These are phyloP conservation scores for Chlamydomonas reinhardtii DNA, from an alignment of 163 green algal genomes.

Conservation along the genomic window DNA sequence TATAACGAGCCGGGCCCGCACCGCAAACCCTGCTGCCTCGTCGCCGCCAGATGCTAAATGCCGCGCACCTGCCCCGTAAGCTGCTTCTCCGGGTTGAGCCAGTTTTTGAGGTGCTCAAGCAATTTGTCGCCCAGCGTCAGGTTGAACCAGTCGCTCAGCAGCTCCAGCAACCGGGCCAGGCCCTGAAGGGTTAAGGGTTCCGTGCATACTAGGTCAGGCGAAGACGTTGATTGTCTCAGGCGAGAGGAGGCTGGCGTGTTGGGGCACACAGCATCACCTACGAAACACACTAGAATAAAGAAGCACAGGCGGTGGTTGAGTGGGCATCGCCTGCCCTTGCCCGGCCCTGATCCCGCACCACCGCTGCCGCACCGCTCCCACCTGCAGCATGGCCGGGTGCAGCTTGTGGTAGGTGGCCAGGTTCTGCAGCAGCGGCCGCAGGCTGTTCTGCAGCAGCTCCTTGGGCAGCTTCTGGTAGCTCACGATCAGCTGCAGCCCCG, in stretches of 20 bases:
- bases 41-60: too few relatives aligned
- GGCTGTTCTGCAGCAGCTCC: constrained; percentile 83
- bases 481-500: constrained; percentile 50
- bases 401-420: constrained; percentile 88
- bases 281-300: too few relatives aligned
- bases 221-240: too few relatives aligned
- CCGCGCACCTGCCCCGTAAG: constrained; percentile 31
- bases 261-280: too few relatives aligned
- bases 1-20: too few relatives aligned
- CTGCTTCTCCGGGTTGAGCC: constrained; percentile 82
- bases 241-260: too few relatives aligned
- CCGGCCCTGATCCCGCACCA: too few relatives aligned
- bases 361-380: neutral
- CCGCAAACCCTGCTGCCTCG: too few relatives aligned
- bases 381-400: constrained; percentile 84
- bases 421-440: constrained; percentile 92
- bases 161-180: constrained; percentile 81
- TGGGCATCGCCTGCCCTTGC: too few relatives aligned
- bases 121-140: constrained; percentile 94
- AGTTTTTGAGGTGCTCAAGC: constrained; percentile 92
- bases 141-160: constrained; percentile 93
- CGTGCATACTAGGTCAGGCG: too few relatives aligned
- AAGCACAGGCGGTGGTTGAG: too few relatives aligned
- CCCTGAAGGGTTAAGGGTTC: constrained; percentile 41
- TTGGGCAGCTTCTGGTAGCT: constrained; percentile 80